Conservation (phyloP, 2,329 filamentous ascomycete genomes). For the Fusarium sambucinum region DNA sequence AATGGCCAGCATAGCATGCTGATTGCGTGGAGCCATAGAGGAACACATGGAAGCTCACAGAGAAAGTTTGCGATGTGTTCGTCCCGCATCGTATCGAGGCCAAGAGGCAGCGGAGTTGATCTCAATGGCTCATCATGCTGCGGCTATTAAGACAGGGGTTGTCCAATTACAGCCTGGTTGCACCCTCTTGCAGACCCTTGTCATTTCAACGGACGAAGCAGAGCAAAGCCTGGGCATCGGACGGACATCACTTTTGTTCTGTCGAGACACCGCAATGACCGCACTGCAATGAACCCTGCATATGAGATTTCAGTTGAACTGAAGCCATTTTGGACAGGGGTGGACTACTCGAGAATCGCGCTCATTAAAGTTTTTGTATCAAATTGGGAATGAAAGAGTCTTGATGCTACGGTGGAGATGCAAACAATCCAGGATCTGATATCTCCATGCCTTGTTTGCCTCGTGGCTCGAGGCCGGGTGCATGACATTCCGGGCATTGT, state of each 20-base stretch:
- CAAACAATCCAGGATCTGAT: slow-evolving; percentile 22
- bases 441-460: slow-evolving; percentile 18
- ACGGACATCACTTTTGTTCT: slow-evolving; percentile 7
- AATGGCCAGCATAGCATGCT: slow-evolving; percentile 1
- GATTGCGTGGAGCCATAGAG: slow-evolving; percentile 25
- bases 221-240: slow-evolving; percentile 13
- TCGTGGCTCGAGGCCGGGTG: slow-evolving; percentile 36
- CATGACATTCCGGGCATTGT: slow-evolving; percentile 35
- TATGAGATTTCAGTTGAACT: slow-evolving; percentile 40
- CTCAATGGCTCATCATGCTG: slow-evolving; percentile 17
- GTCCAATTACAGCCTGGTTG: slow-evolving; percentile 29
- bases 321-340: slow-evolving; percentile 29
- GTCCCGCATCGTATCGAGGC: slow-evolving; percentile 15
- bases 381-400: not conserved
- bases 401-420: slow-evolving; percentile 18
- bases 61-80: slow-evolving; percentile 26
- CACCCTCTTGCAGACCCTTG: slow-evolving; percentile 33
- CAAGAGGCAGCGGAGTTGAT: slow-evolving; percentile 34
- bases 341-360: slow-evolving; percentile 27
- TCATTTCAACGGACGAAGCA: slow-evolving; percentile 28
- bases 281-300: slow-evolving; percentile 30
- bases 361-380: not conserved
- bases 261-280: slow-evolving; percentile 13
- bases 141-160: slow-evolving; percentile 34
- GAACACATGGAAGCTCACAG: slow-evolving; percentile 1